Evolutionary conservation across 2,329 filamentous ascomycete species (phyloP).

Genomic region (Seiridium unicorne): DNA sequence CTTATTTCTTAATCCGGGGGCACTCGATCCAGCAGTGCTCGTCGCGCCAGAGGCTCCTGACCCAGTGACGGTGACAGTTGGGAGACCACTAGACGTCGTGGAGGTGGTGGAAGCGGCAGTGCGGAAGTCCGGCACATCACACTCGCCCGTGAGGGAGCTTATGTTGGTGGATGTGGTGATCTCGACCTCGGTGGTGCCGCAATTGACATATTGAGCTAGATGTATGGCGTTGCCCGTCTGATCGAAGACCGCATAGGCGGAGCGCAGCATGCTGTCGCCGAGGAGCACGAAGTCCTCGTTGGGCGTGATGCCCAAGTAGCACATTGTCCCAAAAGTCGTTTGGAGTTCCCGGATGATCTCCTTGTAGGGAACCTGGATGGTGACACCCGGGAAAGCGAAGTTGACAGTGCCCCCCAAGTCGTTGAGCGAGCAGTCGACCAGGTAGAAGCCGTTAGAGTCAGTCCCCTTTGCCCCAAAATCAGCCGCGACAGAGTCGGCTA

Average conservation of each 20-base stretch:
- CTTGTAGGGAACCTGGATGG: slow-evolving; percentile 46
- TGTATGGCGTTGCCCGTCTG: slow-evolving; percentile 46
- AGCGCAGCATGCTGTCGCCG: slow-evolving; percentile 58
- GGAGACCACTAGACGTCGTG: neutral
- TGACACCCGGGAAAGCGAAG: slow-evolving; percentile 47
- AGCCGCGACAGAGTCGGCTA: slow-evolving; percentile 48
- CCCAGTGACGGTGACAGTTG: slow-evolving; percentile 6
- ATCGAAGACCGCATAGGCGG: slow-evolving; percentile 54
- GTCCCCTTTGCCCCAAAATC: slow-evolving; percentile 43
- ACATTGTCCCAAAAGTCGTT: slow-evolving; percentile 27
- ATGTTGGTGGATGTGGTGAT: slow-evolving; percentile 30
- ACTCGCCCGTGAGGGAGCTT: slow-evolving; percentile 21
- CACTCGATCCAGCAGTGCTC: neutral
- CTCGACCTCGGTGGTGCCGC: slow-evolving; percentile 43
- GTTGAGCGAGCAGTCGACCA: slow-evolving; percentile 42
- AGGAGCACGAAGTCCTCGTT: slow-evolving; percentile 49
- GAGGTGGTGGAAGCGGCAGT: slow-evolving; percentile 1
- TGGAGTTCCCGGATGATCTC: slow-evolving; percentile 44
- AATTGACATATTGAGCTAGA: slow-evolving; percentile 50
- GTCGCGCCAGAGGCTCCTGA: neutral
- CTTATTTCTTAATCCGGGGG: neutral
- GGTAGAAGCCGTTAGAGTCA: slow-evolving; percentile 42
- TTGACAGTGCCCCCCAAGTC: slow-evolving; percentile 40
- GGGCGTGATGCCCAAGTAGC: slow-evolving; percentile 49
- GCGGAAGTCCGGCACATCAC: slow-evolving; percentile 16